Base-by-base conservation (phyloP, 495 filamentous ascomycete species). In the Amniculicola lignicola region DNA sequence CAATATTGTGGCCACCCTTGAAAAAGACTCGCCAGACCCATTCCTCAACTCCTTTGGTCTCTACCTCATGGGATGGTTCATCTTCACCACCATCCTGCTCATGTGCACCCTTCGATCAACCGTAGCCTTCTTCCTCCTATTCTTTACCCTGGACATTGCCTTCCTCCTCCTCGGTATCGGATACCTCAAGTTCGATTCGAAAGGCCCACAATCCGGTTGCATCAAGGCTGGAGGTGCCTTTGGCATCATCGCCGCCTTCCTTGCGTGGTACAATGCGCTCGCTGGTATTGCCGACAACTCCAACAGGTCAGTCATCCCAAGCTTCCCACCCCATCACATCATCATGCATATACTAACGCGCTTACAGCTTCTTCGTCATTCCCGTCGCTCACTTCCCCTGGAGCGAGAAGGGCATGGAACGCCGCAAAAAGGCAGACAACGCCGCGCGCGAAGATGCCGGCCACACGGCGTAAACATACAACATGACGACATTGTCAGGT, bases 321-420 rank as follows among this genome's bases (percentile, higher is more conserved):
- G 19, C 16, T 39, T 18, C 21, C 4, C n/a, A 28, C 5, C 4
- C 27, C 51, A 29, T 23, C 21, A 16, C 29, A 41, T 15, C n/a
- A 5, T 33, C 15, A 48, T 16, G 24, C 46, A 23, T 22, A 24
- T 31, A 31, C 23, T 51, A 23, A 57, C 53, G 49, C 38, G 15
- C 35, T 2, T 49, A 15, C 80, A 92, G 88, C 72, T 97, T 97
- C 88, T 96, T 98, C 82, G 79, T 93, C 68, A 78, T 95, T 62
- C 91, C 90, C 48, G 93, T 96, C 63, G 82, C 84, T 59, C 93
- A 96, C 82, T 96, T 98, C 82, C 93, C 92, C 33, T 96, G 93
- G 93, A 91, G 87, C 28, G 86, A 89, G 65, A 91, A 89, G 75
- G 90, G 85, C 37, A 85, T 84, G 59, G 74, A 82, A 72, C 63